Evolutionary conservation across 192 early-diverging fungal species (phyloP).

Genomic region (Spizellomyces punctatus): DNA sequence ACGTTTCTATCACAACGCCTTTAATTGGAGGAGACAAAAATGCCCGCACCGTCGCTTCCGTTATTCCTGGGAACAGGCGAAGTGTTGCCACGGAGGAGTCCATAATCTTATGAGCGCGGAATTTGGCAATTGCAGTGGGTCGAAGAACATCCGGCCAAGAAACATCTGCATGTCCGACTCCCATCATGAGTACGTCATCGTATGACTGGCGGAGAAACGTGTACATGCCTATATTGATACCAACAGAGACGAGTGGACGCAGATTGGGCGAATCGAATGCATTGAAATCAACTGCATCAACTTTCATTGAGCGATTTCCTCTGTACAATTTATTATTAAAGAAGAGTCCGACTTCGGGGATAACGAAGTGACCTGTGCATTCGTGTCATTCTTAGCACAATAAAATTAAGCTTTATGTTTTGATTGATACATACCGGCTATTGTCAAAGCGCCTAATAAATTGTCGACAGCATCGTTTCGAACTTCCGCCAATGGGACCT

Average conservation of each 20-base stretch:
- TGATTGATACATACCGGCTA: constrained; percentile 57
- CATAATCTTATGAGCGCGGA: constrained; percentile 83
- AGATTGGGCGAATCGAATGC: constrained; percentile 78
- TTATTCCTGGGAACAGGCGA: constrained; percentile 93
- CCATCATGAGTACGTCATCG: not conserved
- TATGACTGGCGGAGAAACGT: not conserved
- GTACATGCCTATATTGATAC: constrained; percentile 85
- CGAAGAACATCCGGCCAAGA: constrained; percentile 85
- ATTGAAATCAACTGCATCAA: constrained; percentile 57
- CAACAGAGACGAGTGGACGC: constrained; percentile 85
- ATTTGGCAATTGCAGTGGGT: constrained; percentile 81
- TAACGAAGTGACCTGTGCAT: constrained; percentile 87
- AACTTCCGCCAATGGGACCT: constrained; percentile 92
- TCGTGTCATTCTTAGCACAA: not conserved
- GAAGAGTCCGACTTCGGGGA: constrained; percentile 93
- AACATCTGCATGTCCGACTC: constrained; percentile 65
- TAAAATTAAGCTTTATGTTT: not conserved
- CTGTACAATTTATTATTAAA: constrained; percentile 92
- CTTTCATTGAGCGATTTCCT: constrained; percentile 81
- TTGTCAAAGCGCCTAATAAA: constrained; percentile 91
- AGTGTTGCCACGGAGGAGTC: constrained; percentile 86
- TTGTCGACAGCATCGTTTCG: constrained; percentile 98
- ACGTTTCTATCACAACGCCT: constrained; percentile 91
- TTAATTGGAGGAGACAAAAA: constrained; percentile 84
- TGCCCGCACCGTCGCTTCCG: constrained; percentile 79